Evolutionary conservation across 1,284 basidiomycete genomes (phyloP).

Genomic region (Vanrija pseudolonga): DNA sequence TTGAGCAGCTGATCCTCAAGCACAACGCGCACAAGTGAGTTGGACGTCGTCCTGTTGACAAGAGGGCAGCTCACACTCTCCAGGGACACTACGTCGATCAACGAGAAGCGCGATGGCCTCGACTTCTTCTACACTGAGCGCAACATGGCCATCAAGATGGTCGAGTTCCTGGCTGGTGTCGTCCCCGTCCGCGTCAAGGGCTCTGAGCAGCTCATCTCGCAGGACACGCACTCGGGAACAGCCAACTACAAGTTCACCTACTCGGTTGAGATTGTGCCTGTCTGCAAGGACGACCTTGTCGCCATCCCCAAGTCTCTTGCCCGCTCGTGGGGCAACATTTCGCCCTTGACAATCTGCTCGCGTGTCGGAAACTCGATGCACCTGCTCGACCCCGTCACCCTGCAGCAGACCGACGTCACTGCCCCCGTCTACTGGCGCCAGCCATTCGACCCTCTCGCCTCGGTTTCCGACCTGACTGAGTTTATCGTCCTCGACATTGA

Average conservation of each 20-base stretch:
- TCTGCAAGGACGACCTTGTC: slow-evolving; percentile 97
- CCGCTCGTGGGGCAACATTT: slow-evolving; percentile 78
- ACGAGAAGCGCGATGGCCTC: slow-evolving; percentile 89
- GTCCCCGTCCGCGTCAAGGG: slow-evolving; percentile 84
- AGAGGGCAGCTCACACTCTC: slow-evolving; percentile 55
- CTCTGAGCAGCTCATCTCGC: slow-evolving; percentile 88
- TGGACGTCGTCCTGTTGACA: slow-evolving; percentile 12
- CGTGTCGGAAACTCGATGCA: slow-evolving; percentile 90
- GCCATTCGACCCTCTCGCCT: slow-evolving; percentile 79
- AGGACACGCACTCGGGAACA: slow-evolving; percentile 86
- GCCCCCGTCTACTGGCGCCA: slow-evolving; percentile 84
- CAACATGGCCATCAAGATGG: slow-evolving; percentile 93
- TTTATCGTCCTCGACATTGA: slow-evolving; percentile 95
- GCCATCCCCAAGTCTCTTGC: slow-evolving; percentile 82
- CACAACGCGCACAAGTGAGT: slow-evolving; percentile 81
- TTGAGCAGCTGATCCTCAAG: slow-evolving; percentile 96
- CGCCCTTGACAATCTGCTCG: slow-evolving; percentile 77
- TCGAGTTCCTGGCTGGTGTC: slow-evolving; percentile 85
- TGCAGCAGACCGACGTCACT: slow-evolving; percentile 77
- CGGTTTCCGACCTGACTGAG: slow-evolving; percentile 81
- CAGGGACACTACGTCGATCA: slow-evolving; percentile 79
- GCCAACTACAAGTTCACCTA: slow-evolving; percentile 98
- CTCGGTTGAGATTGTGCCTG: slow-evolving; percentile 92
- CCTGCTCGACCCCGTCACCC: slow-evolving; percentile 81
- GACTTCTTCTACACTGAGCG: slow-evolving; percentile 94